These are phyloP conservation scores for Coniochaeta ligniaria DNA, from an alignment of 2,329 filamentous ascomycete genomes.

Conservation along the genomic window DNA sequence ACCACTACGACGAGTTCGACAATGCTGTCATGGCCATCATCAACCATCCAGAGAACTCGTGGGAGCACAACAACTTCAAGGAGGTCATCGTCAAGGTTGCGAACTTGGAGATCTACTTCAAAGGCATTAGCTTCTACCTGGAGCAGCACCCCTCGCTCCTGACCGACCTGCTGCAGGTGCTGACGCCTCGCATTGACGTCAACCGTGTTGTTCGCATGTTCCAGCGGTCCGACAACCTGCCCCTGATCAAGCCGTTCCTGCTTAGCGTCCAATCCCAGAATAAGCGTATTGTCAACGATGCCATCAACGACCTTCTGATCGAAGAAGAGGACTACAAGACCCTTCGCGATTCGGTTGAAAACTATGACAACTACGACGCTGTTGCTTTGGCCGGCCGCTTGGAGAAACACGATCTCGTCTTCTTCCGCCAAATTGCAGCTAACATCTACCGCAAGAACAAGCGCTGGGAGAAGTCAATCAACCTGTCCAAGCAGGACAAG, in stretches of 20 bases:
- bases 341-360: constrained; percentile 91
- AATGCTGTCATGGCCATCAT: constrained; percentile 97
- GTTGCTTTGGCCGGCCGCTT: constrained; percentile 85
- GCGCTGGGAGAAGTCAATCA: constrained; percentile 98
- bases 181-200: constrained; percentile 92
- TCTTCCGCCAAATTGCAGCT: constrained; percentile 98
- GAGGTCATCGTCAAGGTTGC: constrained; percentile 96
- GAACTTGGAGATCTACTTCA: constrained; percentile 98
- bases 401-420: constrained; percentile 96
- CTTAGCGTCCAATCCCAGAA: constrained; percentile 95
- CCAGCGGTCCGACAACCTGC: constrained; percentile 95
- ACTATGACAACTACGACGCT: constrained; percentile 98
- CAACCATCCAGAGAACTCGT: constrained; percentile 93
- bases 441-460: constrained; percentile 99
- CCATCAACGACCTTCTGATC: constrained; percentile 94
- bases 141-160: constrained; percentile 93
- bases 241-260: constrained; percentile 97
- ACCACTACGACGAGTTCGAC: constrained; percentile 97
- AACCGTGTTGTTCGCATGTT: constrained; percentile 99
- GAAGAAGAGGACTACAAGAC: constrained; percentile 99
- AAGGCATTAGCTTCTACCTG: constrained; percentile 91
- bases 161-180: constrained; percentile 86
- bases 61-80: constrained; percentile 99
- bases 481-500: constrained; percentile 97
- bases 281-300: constrained; percentile 96